Evolutionary conservation across 2,329 filamentous ascomycete genomes (phyloP).

Genomic region (Aspergillus sp.): DNA sequence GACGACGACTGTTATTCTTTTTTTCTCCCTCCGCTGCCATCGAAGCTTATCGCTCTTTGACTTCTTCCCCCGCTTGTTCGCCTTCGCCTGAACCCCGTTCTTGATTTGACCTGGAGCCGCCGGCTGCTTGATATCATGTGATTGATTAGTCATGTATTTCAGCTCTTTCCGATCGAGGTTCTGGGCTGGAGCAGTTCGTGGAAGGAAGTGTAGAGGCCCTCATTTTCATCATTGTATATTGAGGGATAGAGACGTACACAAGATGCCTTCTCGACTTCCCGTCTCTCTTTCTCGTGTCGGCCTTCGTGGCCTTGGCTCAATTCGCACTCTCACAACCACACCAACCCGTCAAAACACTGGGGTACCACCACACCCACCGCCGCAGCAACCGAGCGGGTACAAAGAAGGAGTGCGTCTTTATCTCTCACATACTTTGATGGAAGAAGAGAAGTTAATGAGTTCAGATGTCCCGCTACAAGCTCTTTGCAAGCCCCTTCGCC

Average conservation of each 20-base stretch:
- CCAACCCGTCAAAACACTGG: slow-evolving; percentile 8
- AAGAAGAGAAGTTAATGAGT: neutral
- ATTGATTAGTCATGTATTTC: slow-evolving; percentile 24
- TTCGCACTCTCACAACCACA: slow-evolving; percentile 23
- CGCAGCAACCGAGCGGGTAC: slow-evolving; percentile 24
- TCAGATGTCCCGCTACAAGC: slow-evolving; percentile 46
- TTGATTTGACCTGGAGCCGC: slow-evolving; percentile 23
- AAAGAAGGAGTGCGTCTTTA: slow-evolving; percentile 35
- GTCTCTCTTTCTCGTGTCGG: neutral
- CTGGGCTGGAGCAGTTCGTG: no score
- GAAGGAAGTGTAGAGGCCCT: neutral
- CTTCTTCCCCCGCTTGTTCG: slow-evolving; percentile 33
- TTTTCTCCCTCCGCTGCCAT: slow-evolving; percentile 19
- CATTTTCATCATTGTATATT: neutral
- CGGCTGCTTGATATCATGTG: slow-evolving; percentile 29
- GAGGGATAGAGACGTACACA: neutral
- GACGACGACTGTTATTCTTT: slow-evolving; percentile 1
- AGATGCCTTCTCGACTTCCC: neutral
- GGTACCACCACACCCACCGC: slow-evolving; percentile 3
- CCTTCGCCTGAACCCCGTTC: slow-evolving; percentile 18
- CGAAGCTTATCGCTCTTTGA: slow-evolving; percentile 41
- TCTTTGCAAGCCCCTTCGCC: slow-evolving; percentile 49
- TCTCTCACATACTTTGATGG: neutral
- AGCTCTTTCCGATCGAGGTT: neutral
- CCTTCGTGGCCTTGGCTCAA: neutral